Evolutionary conservation across 768 basidiomycete species (phyloP), one percentile per base, ranked within the genome.

Genomic region (Epithele typhae): DNA sequence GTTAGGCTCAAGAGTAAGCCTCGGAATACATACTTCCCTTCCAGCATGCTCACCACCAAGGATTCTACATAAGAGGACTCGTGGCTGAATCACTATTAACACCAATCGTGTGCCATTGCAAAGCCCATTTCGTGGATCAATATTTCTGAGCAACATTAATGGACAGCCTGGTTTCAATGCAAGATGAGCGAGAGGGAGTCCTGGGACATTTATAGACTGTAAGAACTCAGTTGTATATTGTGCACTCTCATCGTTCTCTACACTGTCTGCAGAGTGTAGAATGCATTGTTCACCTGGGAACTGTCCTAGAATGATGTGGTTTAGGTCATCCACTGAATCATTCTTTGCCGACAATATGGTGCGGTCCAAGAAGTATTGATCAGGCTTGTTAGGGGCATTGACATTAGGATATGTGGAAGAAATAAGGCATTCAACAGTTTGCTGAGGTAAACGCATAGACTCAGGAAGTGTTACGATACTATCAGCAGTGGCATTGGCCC

Each of bases 111-210:
- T 66, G 1, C 72, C 73, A 65, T 68, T 68, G 58, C 67, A 68
- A 5, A 66, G 49, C 3, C 68, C 64, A 48, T 58, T 34, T 0
- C 43, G 10, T 6, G 72, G 67, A 38, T 61, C 54, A 15, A 78
- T 54, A 52, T 79, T 78, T 0, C 70, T 41, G 0, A 79, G 56
- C 1, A 78, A 50, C 48, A 78, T 76, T 0, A 77, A 37, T 4
- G 70, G 55, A 42, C 68, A 54, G 5, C 46, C 57, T 4, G 23
- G 15, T 37, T 58, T 58, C 2, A 53, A 24, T 5, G 10, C 40
- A 17, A 55, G 38, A 12, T 51, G 12, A 4, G 34, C 46, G 64
- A 23, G 61, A 1, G 76, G 77, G 34, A 78, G 58, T 7, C 69
- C 66, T 35, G 67, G 59, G 3, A 62, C 51, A 24, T 64, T 61